Percentiles rank a stretch among this genome's conserved stretches.
phyloP scores from a whole-genome alignment of 208 protist species.

The Leptomonas pyrrhocoris region DNA sequence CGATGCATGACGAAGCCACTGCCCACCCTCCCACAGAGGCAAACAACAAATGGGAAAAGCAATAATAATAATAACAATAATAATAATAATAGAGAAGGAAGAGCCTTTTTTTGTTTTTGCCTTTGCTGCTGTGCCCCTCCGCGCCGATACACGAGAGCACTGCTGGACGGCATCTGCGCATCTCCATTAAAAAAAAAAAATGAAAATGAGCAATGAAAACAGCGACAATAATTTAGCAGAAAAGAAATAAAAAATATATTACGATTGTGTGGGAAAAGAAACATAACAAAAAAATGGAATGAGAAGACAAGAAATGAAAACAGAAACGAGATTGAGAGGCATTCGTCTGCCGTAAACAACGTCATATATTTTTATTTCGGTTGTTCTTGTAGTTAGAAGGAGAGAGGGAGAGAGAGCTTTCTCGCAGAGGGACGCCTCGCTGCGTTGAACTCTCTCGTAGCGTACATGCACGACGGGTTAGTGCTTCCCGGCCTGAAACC shows the following conservation, averaged over 20 bases:
- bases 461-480: neutral
- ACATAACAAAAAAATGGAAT: slow-evolving; percentile 2
- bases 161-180: neutral
- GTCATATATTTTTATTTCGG: neutral
- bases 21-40: too few relatives aligned
- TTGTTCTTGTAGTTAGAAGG: too few relatives aligned
- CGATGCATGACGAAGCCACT: too few relatives aligned
- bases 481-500: neutral
- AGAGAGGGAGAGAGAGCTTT: too few relatives aligned
- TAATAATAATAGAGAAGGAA: neutral
- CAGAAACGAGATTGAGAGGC: neutral
- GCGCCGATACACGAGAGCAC: neutral
- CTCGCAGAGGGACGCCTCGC: too few relatives aligned
- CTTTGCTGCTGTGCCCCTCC: neutral
- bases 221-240: neutral
- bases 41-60: too few relatives aligned
- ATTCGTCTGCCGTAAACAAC: neutral
- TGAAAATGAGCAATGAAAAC: neutral
- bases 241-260: too few relatives aligned
- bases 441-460: neutral
- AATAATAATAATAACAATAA: too few relatives aligned
- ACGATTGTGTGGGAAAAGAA: neutral
- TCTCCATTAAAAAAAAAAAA: neutral
- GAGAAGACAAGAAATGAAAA: neutral
- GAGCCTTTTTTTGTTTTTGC: neutral